Base-by-base conservation (phyloP, 2,329 filamentous ascomycete genomes). In the Monosporascus sp. region DNA sequence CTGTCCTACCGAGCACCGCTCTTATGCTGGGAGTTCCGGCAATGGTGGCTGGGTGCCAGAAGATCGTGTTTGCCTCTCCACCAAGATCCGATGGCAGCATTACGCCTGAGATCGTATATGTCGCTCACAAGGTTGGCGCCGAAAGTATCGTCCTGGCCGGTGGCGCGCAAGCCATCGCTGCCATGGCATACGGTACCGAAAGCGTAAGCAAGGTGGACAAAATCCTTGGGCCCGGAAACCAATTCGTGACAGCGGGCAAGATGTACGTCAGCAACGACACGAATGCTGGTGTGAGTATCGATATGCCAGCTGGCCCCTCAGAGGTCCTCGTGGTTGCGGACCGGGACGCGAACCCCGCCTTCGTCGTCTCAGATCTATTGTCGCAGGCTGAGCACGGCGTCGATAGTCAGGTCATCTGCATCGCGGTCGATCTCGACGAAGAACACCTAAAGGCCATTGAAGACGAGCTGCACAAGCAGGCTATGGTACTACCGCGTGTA, bases 261-360 rank as follows among this genome's bases (percentile, higher is more conserved):
- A 99, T 99, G 94, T 81, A 92, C 63, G 94, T 99, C 44, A 90
- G 88, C 72, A 99, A 99, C 71, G 94, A 99, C 69, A 97, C 94
- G 45, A 95, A 91, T 55, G 94, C 94, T 14, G 89, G 90, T 22
- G 92, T 97, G 41, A 87, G 91, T 71, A 99, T 99, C 65, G 94
- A 99, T 68, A 99, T 99, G 94, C 94, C 94, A 11, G 94, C 94
- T 37, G 94, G 94, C 0, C 94, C 94, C 0, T 96, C 91, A 37
- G 94, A 99, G 70, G 91, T 99, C 3, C 82, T 99, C n/a, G 94
- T 99, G 53, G 81, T 99, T 50, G 94, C 94, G 31, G 94, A 99
- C 74, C 84, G 86, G 69, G 80, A 86, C 49, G 85, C 94, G 49
- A 93, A 96, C 68, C 93, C 94, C 5, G 91, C 90, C 1, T 99